phyloP scores from a whole-genome alignment of 768 basidiomycete species.

The Suillus subaureus region DNA sequence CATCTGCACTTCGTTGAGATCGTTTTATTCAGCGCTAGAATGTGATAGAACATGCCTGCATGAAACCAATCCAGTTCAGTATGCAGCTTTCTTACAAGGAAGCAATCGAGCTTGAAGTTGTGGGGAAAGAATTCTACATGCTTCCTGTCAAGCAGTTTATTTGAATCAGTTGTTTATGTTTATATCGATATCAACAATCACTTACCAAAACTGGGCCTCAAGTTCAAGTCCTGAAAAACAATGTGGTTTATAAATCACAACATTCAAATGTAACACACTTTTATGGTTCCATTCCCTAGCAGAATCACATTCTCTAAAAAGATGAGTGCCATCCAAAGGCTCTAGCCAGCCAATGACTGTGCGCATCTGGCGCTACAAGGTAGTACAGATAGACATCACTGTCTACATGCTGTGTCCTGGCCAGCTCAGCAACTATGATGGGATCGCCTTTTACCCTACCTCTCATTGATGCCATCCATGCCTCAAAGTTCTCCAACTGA shows the following conservation, averaged over 20 bases:
- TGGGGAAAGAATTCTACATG: neutral
- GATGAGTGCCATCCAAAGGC: neutral
- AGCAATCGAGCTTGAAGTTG: neutral
- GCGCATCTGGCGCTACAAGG: neutral
- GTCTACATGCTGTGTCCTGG: neutral
- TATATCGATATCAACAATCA: neutral
- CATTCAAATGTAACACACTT: neutral
- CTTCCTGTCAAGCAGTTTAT: neutral
- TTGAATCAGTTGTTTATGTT: neutral
- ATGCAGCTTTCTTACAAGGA: neutral
- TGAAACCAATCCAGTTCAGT: constrained; percentile 1
- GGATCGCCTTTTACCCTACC: too few species aligned
- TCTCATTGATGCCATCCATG: too few species aligned
- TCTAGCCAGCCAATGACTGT: neutral
- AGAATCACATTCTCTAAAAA: neutral
- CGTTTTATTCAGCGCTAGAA: neutral
- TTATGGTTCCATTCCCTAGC: neutral
- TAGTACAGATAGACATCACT: neutral
- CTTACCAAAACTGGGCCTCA: constrained; percentile 3
- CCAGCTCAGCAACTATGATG: neutral
- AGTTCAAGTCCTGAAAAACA: neutral
- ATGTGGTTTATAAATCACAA: too few species aligned
- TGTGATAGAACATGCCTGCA: neutral
- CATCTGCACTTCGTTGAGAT: neutral
- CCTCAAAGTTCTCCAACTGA: too few species aligned